These are phyloP conservation scores for Hypoxylon lenormandii DNA, from an alignment of 495 filamentous ascomycete species.

Conservation along the genomic window DNA sequence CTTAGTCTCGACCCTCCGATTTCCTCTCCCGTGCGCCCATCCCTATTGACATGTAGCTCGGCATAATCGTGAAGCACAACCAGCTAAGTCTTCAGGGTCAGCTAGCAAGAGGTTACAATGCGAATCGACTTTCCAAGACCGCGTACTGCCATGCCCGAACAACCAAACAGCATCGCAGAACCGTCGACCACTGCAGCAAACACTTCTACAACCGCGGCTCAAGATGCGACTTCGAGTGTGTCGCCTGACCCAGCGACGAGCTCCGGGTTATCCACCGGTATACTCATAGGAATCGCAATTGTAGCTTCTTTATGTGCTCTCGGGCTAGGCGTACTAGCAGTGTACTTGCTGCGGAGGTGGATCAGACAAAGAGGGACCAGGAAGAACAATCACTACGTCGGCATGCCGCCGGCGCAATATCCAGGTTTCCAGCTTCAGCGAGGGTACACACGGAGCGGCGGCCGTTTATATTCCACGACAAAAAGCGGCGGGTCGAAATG, in stretches of 20 bases:
- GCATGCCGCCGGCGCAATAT: constrained; percentile 25
- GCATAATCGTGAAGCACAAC: not conserved
- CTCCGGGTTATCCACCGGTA: not conserved
- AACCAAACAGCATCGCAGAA: not conserved
- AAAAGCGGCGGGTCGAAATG: constrained; percentile 1
- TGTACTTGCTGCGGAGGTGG: not conserved
- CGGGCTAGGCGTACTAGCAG: not conserved
- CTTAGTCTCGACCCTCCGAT: not conserved
- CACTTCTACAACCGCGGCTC: not conserved
- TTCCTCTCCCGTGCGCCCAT: not conserved
- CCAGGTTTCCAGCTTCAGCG: constrained; percentile 13
- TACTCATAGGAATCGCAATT: not conserved
- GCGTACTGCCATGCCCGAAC: not conserved
- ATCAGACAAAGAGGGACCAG: not conserved
- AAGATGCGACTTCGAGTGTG: not conserved
- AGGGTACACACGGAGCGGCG: constrained; percentile 2
- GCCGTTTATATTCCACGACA: not conserved
- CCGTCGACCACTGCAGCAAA: not conserved
- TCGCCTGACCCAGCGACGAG: not conserved
- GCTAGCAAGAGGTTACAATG: not conserved
- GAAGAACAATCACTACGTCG: constrained; percentile 11
- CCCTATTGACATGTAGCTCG: not conserved
- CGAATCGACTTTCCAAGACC: not conserved
- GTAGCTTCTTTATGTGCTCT: not conserved
- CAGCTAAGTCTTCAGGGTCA: not conserved